Base-by-base conservation (phyloP, 2,329 filamentous ascomycete genomes). In the Microdochium trichocladiopsis region DNA sequence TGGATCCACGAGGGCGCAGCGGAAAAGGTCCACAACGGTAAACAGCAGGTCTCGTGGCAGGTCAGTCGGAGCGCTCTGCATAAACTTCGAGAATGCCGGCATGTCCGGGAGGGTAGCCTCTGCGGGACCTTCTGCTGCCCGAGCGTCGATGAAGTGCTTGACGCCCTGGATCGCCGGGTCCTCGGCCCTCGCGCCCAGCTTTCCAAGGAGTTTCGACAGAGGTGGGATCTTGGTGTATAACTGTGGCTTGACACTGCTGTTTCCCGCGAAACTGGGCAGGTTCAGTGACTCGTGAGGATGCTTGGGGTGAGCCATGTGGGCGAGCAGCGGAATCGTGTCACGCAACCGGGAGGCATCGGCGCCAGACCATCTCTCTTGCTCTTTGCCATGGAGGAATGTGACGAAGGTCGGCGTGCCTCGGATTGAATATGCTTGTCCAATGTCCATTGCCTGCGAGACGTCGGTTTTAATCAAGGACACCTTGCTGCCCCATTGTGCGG, bases 391-490 rank as follows among this genome's bases (percentile, higher is more conserved):
- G 9, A 93, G 70, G 63, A 92, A 95, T 0, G 90, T 93, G 62
- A 94, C 82, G 63, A 97, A 95, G 0, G 92, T 96, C 1, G 93
- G 93, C 0, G 92, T 96, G 3, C 86, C 86, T 2, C 81, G 78
- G 50, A 96, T 79, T 1, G 76, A 72, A 64, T 88, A 95, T 54
- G 77, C 78, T 43, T 75, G 75, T 23, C 78, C 83, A 48, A 89
- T 81, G 55, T 82, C 81, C 52, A 77, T 79, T 2, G 86, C 84
- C 12, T 77, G 72, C 16, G 83, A 84, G 48, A 90, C 83, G 63
- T 97, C 92, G 12, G 95, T 83, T 64, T 95, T 94, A 70, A 96
- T 84, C 48, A 96, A 79, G 0, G 82, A 72, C 3, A 83, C 85
- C 59, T 85, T 85, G 28, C 79, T 72, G 1, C 80, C 85, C 25